Conservation (phyloP, 495 filamentous ascomycete species). For the Neurospora terricola region DNA sequence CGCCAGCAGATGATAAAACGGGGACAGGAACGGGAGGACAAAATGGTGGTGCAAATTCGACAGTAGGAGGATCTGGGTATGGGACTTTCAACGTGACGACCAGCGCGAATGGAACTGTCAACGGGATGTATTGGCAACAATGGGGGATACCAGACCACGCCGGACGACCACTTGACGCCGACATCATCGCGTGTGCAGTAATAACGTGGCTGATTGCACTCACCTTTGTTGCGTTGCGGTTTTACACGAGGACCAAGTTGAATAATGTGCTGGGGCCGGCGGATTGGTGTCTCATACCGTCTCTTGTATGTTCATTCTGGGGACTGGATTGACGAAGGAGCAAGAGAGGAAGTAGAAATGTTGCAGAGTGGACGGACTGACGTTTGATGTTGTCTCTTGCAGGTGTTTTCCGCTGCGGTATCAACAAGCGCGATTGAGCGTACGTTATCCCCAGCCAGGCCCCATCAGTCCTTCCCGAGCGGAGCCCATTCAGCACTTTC, state of each 20-base stretch:
- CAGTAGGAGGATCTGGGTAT: background rate
- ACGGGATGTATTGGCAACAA: background rate
- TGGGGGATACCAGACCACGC: slow-evolving; percentile 2
- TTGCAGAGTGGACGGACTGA: background rate
- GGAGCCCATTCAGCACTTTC: background rate
- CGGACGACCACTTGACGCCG: slow-evolving; percentile 14
- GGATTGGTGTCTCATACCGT: slow-evolving; percentile 20
- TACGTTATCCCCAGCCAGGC: background rate
- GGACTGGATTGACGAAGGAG: background rate
- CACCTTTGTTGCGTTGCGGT: slow-evolving; percentile 18
- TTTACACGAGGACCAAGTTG: slow-evolving; percentile 19
- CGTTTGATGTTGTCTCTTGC: background rate
- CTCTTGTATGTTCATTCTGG: slow-evolving; percentile 10
- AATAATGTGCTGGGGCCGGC: slow-evolving; percentile 16
- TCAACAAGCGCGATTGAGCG: slow-evolving; percentile 18
- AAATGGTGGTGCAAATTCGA: background rate
- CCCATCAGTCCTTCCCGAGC: background rate
- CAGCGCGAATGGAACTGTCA: background rate
- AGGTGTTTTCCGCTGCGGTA: slow-evolving; percentile 19
- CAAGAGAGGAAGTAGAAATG: background rate
- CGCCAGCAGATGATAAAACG: background rate
- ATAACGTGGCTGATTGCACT: slow-evolving; percentile 17
- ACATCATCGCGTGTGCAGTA: slow-evolving; percentile 18
- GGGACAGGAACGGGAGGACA: background rate
- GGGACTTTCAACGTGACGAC: background rate